Evolutionary conservation across 163 green algal species (phyloP).

Genomic region (Prototheca cutis): DNA sequence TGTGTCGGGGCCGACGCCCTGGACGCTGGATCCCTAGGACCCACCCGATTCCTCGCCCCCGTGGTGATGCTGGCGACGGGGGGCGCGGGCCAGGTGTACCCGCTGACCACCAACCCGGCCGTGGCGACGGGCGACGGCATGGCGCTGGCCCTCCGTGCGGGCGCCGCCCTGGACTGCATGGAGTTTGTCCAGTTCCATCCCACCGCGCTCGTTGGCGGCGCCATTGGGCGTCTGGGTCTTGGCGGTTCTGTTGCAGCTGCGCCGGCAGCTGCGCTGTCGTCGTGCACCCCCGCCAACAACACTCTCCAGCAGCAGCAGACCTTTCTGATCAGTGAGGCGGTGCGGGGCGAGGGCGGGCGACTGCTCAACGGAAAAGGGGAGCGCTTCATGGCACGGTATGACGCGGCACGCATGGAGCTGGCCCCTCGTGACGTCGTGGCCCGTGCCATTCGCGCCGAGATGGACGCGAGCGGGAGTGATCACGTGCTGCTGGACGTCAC

Average conservation of each 20-base stretch:
- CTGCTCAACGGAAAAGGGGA: slow-evolving; percentile 75
- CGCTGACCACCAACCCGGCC: slow-evolving; percentile 92
- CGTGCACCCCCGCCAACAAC: no score
- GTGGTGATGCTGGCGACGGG: slow-evolving; percentile 84
- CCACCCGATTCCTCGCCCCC: slow-evolving; percentile 67
- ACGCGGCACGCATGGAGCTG: slow-evolving; percentile 72
- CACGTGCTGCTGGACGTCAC: slow-evolving; percentile 50
- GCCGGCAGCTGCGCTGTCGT: no score
- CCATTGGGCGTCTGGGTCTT: slow-evolving; percentile 12
- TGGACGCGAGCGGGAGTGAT: slow-evolving; percentile 29
- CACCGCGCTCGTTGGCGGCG: slow-evolving; percentile 36
- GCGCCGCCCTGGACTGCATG: slow-evolving; percentile 82
- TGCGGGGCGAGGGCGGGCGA: slow-evolving; percentile 83
- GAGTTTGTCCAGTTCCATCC: slow-evolving; percentile 98
- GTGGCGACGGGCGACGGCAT: slow-evolving; percentile 94
- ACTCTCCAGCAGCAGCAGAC: slow-evolving; percentile 31
- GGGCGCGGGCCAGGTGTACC: slow-evolving; percentile 91
- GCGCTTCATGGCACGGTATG: slow-evolving; percentile 91
- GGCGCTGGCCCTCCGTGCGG: slow-evolving; percentile 81
- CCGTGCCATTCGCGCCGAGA: slow-evolving; percentile 80
- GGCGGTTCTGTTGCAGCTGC: no score
- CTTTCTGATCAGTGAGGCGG: slow-evolving; percentile 94
- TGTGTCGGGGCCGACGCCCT: slow-evolving; percentile 30
- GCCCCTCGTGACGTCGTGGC: slow-evolving; percentile 94
- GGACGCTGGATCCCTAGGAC: background rate